These are phyloP conservation scores for Diplodia mutila DNA, from an alignment of 2,329 filamentous ascomycete species.

Conservation along the genomic window DNA sequence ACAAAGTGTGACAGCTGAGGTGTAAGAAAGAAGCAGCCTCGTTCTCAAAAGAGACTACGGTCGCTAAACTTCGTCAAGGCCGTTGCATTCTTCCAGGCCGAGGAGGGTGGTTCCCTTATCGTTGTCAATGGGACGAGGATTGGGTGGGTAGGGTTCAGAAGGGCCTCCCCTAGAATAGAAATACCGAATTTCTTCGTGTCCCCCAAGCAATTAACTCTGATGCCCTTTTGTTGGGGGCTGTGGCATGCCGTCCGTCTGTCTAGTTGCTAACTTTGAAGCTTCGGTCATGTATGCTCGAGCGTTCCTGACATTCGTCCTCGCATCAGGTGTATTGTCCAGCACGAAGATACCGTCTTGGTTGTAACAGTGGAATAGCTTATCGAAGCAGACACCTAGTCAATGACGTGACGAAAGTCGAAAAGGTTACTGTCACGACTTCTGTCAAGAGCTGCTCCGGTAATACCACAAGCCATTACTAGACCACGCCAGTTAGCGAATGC, in stretches of 20 bases:
- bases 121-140: background rate
- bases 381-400: background rate
- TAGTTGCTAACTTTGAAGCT: background rate
- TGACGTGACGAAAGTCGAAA: background rate
- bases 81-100: background rate
- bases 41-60: background rate
- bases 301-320: background rate
- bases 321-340: background rate
- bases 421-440: background rate
- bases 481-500: conserved; percentile 13
- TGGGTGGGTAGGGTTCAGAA: background rate
- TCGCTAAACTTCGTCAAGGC: background rate
- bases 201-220: background rate
- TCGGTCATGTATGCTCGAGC: background rate
- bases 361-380: background rate
- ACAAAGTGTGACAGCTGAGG: background rate
- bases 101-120: background rate
- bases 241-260: background rate
- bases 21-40: background rate
- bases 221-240: background rate
- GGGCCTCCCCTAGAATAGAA: background rate
- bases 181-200: background rate
- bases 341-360: background rate
- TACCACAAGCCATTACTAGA: background rate
- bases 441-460: background rate